Evolutionary conservation across 2,329 filamentous ascomycete genomes (phyloP), one percentile per base, ranked within the genome.

Genomic region (Ploettnerulaceae sp.): DNA sequence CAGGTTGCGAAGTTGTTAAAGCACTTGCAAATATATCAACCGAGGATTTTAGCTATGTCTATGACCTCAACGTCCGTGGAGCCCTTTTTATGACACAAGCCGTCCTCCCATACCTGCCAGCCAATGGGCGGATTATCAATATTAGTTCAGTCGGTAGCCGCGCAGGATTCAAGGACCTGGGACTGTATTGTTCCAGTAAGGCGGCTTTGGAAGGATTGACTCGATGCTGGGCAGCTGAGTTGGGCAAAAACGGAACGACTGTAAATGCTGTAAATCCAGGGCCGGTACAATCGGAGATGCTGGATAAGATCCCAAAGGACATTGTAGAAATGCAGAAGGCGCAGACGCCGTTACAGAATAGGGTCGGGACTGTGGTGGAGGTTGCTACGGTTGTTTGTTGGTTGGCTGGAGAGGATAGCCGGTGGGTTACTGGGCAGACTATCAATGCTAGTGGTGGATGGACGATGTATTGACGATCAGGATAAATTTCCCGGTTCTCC

Each of bases 1-100:
- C 89, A 17, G 88, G 86, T 46, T 32, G 37, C 6, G 51, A 49
- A 20, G 9, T 47, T 9, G 43, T 49, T 21, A 51, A 53, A 20
- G 25, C 35, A 3, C 56, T 75, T 0, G 55, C 52, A 3, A 67
- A 72, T 12, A 67, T 74, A 28, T 73, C 69, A 1, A 50, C 68
- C 2, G 72, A 72, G 7, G 76, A 88, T 61, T 93, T 90, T 68
- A 73, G 78, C 35, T 69, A 74, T 51, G 81, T 85, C 44, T 93
- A 86, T 70, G 76, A 79, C 49, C 74, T 90, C 67, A 94, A 94
- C 61, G 86, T 93, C 7, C 36, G 48, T 18, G 53, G 48, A 33
- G 34, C 47, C 7, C 14, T 56, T 3, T 17, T 56, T 3, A 44
- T 52, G 14, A 56, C 49, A 5, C 53, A 56, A 43, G 46, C 45